Conservation (phyloP, 345 rosid species). For the Microthlaspi erraticum region DNA sequence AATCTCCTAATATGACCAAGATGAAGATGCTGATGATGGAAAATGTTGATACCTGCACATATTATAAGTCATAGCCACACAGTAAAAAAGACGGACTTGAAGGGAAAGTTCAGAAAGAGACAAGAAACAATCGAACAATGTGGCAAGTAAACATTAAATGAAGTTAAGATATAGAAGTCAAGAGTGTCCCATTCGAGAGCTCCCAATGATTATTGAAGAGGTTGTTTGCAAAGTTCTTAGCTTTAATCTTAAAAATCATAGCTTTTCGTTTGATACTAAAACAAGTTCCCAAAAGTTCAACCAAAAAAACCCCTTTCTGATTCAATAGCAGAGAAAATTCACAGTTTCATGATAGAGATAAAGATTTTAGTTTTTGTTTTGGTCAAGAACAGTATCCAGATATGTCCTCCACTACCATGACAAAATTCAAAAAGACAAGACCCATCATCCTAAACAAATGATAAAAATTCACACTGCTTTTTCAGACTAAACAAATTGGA, state of each 20-base stretch:
- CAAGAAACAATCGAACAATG: conserved; percentile 4
- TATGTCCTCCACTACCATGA: conserved; percentile 36
- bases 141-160: conserved; percentile 12
- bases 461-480: conserved; percentile 6
- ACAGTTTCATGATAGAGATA: conserved; percentile 1
- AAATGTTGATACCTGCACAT: conserved; percentile 16
- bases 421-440: no score
- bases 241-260: conserved; percentile 8
- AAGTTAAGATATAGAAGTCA: neutral
- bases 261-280: neutral
- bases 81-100: neutral
- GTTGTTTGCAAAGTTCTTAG: neutral
- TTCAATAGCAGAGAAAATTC: neutral
- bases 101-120: neutral
- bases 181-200: neutral
- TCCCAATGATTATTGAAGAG: neutral
- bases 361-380: conserved; percentile 4
- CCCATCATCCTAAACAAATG: conserved; percentile 25
- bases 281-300: neutral
- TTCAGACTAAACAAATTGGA: conserved; percentile 22
- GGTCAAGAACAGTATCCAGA: conserved; percentile 23
- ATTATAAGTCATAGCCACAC: neutral
- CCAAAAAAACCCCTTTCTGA: neutral
- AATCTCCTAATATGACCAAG: conserved; percentile 18
- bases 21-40: conserved; percentile 9